Base-by-base conservation (phyloP, 1,139 yeast species). In the Trichomonascaceae sp. region DNA sequence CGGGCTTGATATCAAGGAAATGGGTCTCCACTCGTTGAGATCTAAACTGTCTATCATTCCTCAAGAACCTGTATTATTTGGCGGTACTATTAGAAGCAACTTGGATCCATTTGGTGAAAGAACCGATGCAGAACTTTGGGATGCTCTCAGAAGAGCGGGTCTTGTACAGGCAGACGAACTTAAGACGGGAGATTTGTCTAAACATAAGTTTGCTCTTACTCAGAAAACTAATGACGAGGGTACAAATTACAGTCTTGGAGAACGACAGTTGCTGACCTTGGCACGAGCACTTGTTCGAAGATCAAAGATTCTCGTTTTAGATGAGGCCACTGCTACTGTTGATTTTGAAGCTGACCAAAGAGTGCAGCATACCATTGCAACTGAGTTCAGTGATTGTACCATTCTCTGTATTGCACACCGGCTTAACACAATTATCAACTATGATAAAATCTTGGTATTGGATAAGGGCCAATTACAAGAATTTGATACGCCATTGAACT, bases 241-340 rank as follows among this genome's bases (percentile, higher is more conserved):
- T 41, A 60, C 77, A 18, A 87, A 87, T 65, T 85, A 84, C 66
- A 85, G 91, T 3, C 74, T 85, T 30, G 95, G 95, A 49, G 93
- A 87, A 67, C 78, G 87, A 53, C 95, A 87, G 68, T 70, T 87
- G 59, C 70, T 87, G 54, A 85, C 93, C 1, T 77, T 87, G 60
- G 88, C 93, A 0, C 77, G 95, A 61, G 91, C 95, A 0, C 73
- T 87, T 58, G 88, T 85, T n/a, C 78, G 88, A 58, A 77, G 80
- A 50, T 75, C 88, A 5, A 81, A 78, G 64, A 81, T 87, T 55
- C 72, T 87, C 60, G 82, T 87, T 57, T 70, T 87, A 56, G 95
- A 87, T 66, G 95, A 87, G 68, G 95, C 95, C 15, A 87, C 95
- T 0, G 85, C 95, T 0, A 82, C 87, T 9, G 93, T 87, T 45